Evolutionary conservation across 2,329 filamentous ascomycete genomes (phyloP).

Genomic region (Graphiopsis chlorocephala): DNA sequence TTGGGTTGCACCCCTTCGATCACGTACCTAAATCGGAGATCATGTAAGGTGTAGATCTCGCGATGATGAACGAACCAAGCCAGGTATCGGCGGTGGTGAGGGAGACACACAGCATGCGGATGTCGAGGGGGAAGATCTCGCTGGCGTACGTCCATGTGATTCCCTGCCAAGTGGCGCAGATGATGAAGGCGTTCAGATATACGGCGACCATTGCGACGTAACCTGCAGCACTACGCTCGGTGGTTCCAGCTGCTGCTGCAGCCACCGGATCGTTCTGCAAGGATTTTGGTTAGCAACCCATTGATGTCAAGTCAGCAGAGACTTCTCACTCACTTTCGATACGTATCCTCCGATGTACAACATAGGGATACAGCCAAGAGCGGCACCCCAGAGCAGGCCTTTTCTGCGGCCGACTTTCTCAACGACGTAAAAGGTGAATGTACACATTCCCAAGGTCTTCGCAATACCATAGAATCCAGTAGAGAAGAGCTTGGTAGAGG

Average conservation of each 20-base stretch:
- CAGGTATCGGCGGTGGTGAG: conserved; percentile 39
- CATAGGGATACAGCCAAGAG: conserved; percentile 49
- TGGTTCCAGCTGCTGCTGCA: conserved; percentile 44
- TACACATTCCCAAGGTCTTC: conserved; percentile 38
- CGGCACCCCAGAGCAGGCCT: conserved; percentile 48
- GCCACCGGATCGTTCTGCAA: conserved; percentile 47
- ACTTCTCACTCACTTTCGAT: conserved; percentile 28
- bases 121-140: conserved; percentile 48
- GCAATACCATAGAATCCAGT: conserved; percentile 52
- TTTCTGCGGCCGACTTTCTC: conserved; percentile 42
- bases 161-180: conserved; percentile 46
- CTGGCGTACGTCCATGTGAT: conserved; percentile 40
- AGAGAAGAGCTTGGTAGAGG: conserved; percentile 43
- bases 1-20: too few relatives aligned
- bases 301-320: background rate
- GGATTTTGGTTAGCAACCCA: background rate
- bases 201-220: conserved; percentile 55
- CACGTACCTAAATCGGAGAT: conserved; percentile 23
- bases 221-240: conserved; percentile 47
- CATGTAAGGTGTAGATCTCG: conserved; percentile 39
- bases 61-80: conserved; percentile 42
- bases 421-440: conserved; percentile 40
- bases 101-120: conserved; percentile 41
- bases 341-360: conserved; percentile 54
- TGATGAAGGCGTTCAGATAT: conserved; percentile 55